Conservation (phyloP, 2,329 filamentous ascomycete species). For the Diaporthe velutina region DNA sequence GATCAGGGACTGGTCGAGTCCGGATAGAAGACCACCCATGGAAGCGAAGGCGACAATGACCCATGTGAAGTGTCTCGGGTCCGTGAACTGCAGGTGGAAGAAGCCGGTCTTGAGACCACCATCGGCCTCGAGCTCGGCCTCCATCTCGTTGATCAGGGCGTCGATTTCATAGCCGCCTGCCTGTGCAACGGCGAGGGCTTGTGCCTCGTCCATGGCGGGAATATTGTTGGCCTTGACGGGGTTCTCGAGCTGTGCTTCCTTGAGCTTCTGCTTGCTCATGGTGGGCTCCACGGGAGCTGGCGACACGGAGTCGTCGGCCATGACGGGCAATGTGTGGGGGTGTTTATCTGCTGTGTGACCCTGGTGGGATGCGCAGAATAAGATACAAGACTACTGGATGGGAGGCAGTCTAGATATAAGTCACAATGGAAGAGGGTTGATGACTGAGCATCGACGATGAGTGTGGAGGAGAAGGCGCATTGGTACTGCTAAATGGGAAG, state of each 20-base stretch:
- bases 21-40: slow-evolving; percentile 80
- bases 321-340: slow-evolving; percentile 12
- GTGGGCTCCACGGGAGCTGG: slow-evolving; percentile 35
- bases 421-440: not conserved
- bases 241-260: slow-evolving; percentile 45
- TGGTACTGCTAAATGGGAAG: not conserved
- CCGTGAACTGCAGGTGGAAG: slow-evolving; percentile 70
- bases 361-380: not conserved
- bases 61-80: slow-evolving; percentile 76
- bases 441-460: slow-evolving; percentile 17
- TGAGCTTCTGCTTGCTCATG: slow-evolving; percentile 38
- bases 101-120: slow-evolving; percentile 51
- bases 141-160: slow-evolving; percentile 56
- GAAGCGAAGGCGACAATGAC: slow-evolving; percentile 78
- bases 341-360: not conserved
- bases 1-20: slow-evolving; percentile 80
- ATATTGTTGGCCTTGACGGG: slow-evolving; percentile 39
- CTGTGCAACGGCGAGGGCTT: slow-evolving; percentile 54
- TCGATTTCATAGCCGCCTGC: slow-evolving; percentile 53
- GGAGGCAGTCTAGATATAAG: not conserved
- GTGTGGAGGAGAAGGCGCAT: not conserved
- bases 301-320: slow-evolving; percentile 36
- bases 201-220: slow-evolving; percentile 45
- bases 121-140: slow-evolving; percentile 52
- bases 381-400: not conserved